phyloP scores from a whole-genome alignment of 148 eudicot species.

The Cornus controversa region DNA sequence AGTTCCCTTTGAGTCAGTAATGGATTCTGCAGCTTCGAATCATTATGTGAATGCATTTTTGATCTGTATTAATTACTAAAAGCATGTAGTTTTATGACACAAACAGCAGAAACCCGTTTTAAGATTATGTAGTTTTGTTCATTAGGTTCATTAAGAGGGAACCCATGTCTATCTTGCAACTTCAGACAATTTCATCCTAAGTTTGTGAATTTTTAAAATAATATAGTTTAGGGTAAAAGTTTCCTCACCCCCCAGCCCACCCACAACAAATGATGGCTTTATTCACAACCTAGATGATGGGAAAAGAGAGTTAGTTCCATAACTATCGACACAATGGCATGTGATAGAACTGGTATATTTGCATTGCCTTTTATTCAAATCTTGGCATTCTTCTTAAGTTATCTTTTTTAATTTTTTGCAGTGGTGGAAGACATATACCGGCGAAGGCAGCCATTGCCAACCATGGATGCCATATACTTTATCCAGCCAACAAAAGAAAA shows the following conservation, averaged over 20 bases:
- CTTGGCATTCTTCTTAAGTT: background rate
- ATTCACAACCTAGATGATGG: background rate
- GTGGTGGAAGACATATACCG: conserved; percentile 96
- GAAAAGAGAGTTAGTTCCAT: background rate
- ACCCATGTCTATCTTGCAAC: background rate
- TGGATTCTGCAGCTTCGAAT: background rate
- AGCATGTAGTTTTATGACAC: background rate
- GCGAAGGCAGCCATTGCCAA: conserved; percentile 87
- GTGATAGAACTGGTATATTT: background rate
- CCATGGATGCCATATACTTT: conserved; percentile 92
- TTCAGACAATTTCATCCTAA: background rate
- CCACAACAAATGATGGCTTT: background rate
- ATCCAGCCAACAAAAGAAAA: conserved; percentile 91
- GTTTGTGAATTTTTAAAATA: background rate
- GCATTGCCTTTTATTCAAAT: background rate
- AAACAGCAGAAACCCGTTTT: background rate
- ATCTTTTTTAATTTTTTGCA: conserved; percentile 33
- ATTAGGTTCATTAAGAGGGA: background rate
- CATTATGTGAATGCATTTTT: background rate
- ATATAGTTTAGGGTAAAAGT: background rate
- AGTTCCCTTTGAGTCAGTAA: background rate
- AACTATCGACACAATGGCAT: background rate
- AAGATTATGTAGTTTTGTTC: background rate
- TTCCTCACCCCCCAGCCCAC: background rate
- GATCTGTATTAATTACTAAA: background rate